phyloP scores from a whole-genome alignment of 345 rosid genomes.

The Pugionium cornutum region DNA sequence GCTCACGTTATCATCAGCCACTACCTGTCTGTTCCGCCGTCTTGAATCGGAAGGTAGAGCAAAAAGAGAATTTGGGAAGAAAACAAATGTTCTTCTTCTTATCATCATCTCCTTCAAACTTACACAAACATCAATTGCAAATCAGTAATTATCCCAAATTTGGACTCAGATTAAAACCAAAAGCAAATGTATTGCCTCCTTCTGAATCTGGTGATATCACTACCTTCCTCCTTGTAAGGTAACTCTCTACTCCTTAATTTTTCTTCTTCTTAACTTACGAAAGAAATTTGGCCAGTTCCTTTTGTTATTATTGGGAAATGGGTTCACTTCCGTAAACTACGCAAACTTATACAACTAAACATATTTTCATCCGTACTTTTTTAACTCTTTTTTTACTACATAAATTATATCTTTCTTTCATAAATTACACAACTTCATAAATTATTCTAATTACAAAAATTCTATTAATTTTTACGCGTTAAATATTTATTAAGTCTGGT shows the following conservation, averaged over 20 bases:
- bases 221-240: constrained; percentile 37
- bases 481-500: no score
- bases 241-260: neutral
- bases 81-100: constrained; percentile 15
- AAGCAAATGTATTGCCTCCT: constrained; percentile 37
- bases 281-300: neutral
- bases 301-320: neutral
- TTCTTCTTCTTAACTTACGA: neutral
- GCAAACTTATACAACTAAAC: no score
- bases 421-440: no score
- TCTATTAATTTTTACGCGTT: no score
- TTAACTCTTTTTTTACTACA: no score
- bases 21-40: neutral
- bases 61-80: constrained; percentile 12
- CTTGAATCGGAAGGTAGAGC: neutral
- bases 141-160: neutral
- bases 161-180: constrained; percentile 14
- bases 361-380: no score
- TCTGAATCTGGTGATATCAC: constrained; percentile 42
- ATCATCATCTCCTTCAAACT: constrained; percentile 25
- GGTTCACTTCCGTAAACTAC: no score
- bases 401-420: no score
- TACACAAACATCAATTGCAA: constrained; percentile 27
- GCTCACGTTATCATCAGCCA: constrained; percentile 23
- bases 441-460: no score